phyloP scores from a whole-genome alignment of 352 stramenopile genomes.

The Globisporangium acanthophoron region DNA sequence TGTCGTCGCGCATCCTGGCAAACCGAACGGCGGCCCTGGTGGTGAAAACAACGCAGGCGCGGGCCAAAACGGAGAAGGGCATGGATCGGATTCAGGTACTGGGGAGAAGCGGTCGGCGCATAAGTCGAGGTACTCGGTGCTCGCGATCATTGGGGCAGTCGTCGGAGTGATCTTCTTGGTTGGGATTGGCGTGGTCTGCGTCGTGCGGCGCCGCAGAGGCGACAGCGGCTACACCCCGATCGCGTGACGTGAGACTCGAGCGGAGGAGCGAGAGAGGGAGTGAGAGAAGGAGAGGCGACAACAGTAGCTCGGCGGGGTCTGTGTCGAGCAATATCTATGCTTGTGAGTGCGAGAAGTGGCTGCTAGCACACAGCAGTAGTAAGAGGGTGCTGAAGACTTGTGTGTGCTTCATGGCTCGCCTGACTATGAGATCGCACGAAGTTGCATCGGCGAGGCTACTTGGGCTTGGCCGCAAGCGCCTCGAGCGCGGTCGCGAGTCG shows the following conservation, averaged over 20 bases:
- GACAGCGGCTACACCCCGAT: slow-evolving; percentile 43
- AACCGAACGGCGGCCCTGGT: slow-evolving; percentile 11
- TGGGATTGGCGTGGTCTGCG: slow-evolving; percentile 27
- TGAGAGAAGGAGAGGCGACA: not conserved
- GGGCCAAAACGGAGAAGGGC: not conserved
- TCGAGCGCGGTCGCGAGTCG: slow-evolving; percentile 2
- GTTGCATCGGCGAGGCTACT: not conserved
- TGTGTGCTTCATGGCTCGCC: not conserved
- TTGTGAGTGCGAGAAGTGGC: not conserved
- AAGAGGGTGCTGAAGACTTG: not conserved
- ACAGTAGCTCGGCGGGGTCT: not conserved
- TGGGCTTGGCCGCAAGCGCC: not conserved
- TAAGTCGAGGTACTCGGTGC: slow-evolving; percentile 17
- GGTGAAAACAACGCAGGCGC: slow-evolving; percentile 2
- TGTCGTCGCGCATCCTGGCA: slow-evolving; percentile 21
- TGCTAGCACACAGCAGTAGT: not conserved
- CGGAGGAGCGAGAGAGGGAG: not conserved
- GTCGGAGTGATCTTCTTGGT: slow-evolving; percentile 35
- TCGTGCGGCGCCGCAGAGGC: slow-evolving; percentile 29
- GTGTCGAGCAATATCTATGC: slow-evolving; percentile 1
- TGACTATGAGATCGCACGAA: not conserved
- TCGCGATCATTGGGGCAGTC: slow-evolving; percentile 39
- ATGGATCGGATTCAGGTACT: not conserved
- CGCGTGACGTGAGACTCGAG: slow-evolving; percentile 9
- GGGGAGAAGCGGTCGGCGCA: slow-evolving; percentile 4